Percentiles rank a stretch among this genome's conserved stretches.
These are phyloP conservation scores for Pythium monospermum DNA, from an alignment of 352 stramenopile species.

Conservation along the genomic window DNA sequence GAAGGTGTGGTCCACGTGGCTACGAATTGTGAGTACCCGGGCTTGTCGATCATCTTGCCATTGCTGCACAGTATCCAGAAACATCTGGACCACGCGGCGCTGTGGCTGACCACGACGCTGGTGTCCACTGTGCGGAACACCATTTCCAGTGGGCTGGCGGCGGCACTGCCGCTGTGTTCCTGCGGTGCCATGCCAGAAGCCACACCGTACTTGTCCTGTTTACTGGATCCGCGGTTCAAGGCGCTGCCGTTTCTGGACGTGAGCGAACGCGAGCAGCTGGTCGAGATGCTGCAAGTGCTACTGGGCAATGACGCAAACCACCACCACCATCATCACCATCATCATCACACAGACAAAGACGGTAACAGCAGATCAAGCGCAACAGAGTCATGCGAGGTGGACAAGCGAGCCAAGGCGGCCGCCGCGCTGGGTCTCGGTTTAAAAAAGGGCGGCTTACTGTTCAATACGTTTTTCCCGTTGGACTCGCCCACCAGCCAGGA, in stretches of 20 bases:
- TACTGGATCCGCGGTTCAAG: conserved; percentile 76
- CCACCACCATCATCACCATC: no score
- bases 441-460: conserved; percentile 36
- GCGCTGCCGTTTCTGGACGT: conserved; percentile 54
- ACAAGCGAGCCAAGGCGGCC: conserved; percentile 26
- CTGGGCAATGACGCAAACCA: no score
- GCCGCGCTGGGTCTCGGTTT: no score
- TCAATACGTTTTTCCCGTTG: conserved; percentile 49
- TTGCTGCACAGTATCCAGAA: conserved; percentile 69
- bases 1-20: conserved; percentile 59
- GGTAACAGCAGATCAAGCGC: no score
- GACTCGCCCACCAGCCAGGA: not conserved
- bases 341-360: conserved; percentile 15
- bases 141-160: conserved; percentile 41
- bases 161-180: conserved; percentile 39
- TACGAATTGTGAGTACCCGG: conserved; percentile 55
- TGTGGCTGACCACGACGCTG: conserved; percentile 59
- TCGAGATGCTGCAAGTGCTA: conserved; percentile 49
- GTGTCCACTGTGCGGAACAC: conserved; percentile 55
- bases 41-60: conserved; percentile 63
- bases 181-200: conserved; percentile 30
- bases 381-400: conserved; percentile 7
- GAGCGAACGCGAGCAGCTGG: conserved; percentile 44
- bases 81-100: conserved; percentile 51
- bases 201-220: conserved; percentile 59